Evolutionary conservation across 768 basidiomycete species (phyloP), one percentile per base, ranked within the genome.

Genomic region (Amanita inopinata): DNA sequence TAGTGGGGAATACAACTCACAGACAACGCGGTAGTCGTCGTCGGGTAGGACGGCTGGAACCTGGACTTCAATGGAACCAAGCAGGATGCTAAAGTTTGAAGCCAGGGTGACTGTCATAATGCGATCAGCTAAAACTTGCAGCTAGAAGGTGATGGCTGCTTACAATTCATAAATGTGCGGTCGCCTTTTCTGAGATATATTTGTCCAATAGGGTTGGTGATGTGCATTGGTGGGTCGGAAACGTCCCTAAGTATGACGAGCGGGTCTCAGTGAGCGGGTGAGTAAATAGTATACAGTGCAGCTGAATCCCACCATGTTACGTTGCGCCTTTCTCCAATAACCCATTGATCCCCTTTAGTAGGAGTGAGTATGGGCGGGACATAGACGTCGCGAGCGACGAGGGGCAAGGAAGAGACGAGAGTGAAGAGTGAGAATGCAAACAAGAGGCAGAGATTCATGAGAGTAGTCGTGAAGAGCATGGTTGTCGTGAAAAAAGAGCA

Each of bases 361-460:
- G 70, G 70, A 9, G 36, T 52, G 7, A 44, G 52, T 38, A 72
- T 53, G 3, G 31, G 42, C 0, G 70, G 70, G 0, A 47, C 58
- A 52, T 58, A 71, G 0, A 71, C 69, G 45, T 69, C 68, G 19
- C 61, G 60, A 3, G 33, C 31, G 22, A 32, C 40, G 34, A 49
- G 30, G 15, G 65, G 63, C 14, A 57, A 42, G 1, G 62, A 55
- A 3, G 22, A 33, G 45, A 50, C 54, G 47, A 56, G 45, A 0
- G 62, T 51, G 14, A 59, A 27, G 22, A 65, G 41, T 36, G 8
- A 35, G 33, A 34, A 19, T 5, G 31, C 19, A 11, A 42, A 38
- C 8, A 43, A 24, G 25, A 41, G 7, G 43, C 47, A 15, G 14
- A 37, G 24, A 24, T 38, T 45, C 27, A 41, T 27, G 43, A 48